Base-by-base conservation (phyloP, 2,329 filamentous ascomycete genomes). In the Neurospora sp. region DNA sequence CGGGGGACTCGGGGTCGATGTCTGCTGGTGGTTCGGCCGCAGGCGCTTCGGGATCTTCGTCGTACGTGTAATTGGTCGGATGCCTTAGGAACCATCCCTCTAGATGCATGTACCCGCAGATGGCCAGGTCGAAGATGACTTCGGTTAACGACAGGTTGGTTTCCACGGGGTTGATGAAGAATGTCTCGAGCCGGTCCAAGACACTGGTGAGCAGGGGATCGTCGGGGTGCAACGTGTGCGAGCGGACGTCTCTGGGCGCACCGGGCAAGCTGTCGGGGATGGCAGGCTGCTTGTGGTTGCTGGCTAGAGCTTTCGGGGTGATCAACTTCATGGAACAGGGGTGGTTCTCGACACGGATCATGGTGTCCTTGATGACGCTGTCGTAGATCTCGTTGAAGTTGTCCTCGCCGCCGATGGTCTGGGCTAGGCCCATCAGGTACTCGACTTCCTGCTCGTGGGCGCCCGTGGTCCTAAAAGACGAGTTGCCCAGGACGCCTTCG, bases 71-170 rank as follows among this genome's bases (percentile, higher is more conserved):
- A 71, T 83, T 84, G n/a, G 82, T 83, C 4, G 92, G 91, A 68
- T 90, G 88, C 17, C 92, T 89, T 6, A 95, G 83, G 38, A 98
- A 82, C 95, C 96, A 99, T n/a, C 92, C 91, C 76, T 97, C 93
- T 12, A 97, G 85, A 23, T 89, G 88, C 77, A 97, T 90, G 72
- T 92, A 91, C 6, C 93, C 91, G 75, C 96, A 98, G 0, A 92
- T 89, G 11, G 92, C 92, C 52, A 99, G 83, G 73, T 92, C 91
- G 37, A 96, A 87, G 62, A 98, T 84, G 0, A 91, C 87, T 75
- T 96, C 92, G 0, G 95, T 98, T 1, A 97, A 84, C 0, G 91
- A 91, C 3, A 99, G 82, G 74, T 99, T 99, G 2, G 92, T 94
- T 75, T 97, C 93, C 2, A 98, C 89, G 2, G 93, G 90, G 75